Conservation (phyloP, 352 stramenopile species). For the Phytophthora gonapodyides region DNA sequence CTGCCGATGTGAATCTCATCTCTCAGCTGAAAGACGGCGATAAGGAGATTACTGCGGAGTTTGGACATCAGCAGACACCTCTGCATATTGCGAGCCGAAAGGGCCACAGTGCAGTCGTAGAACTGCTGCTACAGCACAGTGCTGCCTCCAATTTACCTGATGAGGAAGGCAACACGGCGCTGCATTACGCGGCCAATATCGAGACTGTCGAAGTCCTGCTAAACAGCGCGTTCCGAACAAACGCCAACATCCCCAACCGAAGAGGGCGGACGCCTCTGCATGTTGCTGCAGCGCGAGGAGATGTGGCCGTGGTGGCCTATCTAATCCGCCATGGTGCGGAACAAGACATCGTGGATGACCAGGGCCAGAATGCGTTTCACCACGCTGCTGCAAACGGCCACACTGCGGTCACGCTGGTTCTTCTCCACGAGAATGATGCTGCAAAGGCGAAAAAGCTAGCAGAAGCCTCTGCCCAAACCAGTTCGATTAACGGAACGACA, state of each 20-base stretch:
- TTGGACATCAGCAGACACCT: constrained; percentile 71
- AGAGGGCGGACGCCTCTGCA: constrained; percentile 77
- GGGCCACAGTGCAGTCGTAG: constrained; percentile 62
- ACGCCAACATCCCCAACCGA: constrained; percentile 82
- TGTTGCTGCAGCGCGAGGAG: constrained; percentile 64
- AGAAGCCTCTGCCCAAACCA: constrained; percentile 11
- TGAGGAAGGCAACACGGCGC: constrained; percentile 78
- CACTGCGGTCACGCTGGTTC: constrained; percentile 67
- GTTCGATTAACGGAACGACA: constrained; percentile 14
- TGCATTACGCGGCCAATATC: constrained; percentile 72
- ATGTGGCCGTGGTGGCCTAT: constrained; percentile 80
- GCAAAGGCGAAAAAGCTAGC: constrained; percentile 20
- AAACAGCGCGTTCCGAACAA: constrained; percentile 62
- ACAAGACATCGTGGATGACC: constrained; percentile 77
- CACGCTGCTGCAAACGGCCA: constrained; percentile 80
- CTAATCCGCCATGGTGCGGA: constrained; percentile 73
- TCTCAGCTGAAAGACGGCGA: constrained; percentile 77
- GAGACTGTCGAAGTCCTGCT: constrained; percentile 72
- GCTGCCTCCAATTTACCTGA: constrained; percentile 79
- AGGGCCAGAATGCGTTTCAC: constrained; percentile 85
- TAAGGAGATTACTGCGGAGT: constrained; percentile 77
- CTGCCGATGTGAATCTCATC: constrained; percentile 77
- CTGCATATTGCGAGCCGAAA: constrained; percentile 80
- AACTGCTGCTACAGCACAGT: constrained; percentile 67
- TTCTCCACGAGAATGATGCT: constrained; percentile 71